Evolutionary conservation across 1,139 yeast species (phyloP).

Genomic region (Suzukiozyma palmioleophila): DNA sequence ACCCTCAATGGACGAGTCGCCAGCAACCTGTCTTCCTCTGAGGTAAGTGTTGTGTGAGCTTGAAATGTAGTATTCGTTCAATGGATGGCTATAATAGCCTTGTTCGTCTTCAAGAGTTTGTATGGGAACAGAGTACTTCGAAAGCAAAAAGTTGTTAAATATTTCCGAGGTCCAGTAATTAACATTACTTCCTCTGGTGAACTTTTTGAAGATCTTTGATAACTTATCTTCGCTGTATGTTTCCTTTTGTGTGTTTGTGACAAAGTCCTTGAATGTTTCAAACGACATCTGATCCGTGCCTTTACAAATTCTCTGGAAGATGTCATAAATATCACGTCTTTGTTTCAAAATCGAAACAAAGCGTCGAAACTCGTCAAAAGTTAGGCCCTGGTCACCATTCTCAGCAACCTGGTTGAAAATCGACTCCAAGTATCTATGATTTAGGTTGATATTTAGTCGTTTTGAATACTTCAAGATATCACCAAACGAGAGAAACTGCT

Average conservation of each 20-base stretch:
- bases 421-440: constrained; percentile 22
- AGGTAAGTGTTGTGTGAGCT: constrained; percentile 95
- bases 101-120: constrained; percentile 16
- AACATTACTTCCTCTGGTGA: constrained; percentile 23
- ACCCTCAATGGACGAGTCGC: constrained; percentile 86
- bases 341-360: constrained; percentile 53
- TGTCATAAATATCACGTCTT: constrained; percentile 27
- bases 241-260: constrained; percentile 51
- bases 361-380: constrained; percentile 66
- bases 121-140: constrained; percentile 40
- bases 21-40: constrained; percentile 85
- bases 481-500: constrained; percentile 51
- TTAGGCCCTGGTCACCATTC: constrained; percentile 27
- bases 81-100: constrained; percentile 59
- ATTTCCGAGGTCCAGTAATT: constrained; percentile 43
- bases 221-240: constrained; percentile 21
- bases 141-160: constrained; percentile 48
- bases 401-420: constrained; percentile 43
- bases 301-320: constrained; percentile 22
- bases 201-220: constrained; percentile 41
- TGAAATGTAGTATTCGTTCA: constrained; percentile 83
- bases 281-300: constrained; percentile 39
- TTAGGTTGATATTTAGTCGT: constrained; percentile 62
- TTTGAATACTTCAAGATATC: constrained; percentile 65
- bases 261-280: constrained; percentile 42